Evolutionary conservation across 163 green algal species (phyloP).

Genomic region (Trebouxia gelatinosa): DNA sequence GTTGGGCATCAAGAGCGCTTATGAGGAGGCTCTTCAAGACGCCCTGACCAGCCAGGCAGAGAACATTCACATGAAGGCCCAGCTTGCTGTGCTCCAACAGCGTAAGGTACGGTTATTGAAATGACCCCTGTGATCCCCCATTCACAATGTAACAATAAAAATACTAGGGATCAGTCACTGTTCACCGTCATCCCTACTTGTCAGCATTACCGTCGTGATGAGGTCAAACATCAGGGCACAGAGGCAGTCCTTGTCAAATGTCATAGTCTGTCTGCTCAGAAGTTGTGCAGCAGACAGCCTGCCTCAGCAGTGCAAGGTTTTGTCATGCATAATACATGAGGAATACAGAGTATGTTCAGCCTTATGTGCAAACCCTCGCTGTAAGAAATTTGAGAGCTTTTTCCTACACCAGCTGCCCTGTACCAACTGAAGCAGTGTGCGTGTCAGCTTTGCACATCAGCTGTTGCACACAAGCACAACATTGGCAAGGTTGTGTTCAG

Average conservation of each 20-base stretch:
- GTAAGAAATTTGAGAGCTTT: not conserved
- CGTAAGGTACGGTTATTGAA: conserved; percentile 44
- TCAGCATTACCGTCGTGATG: too few relatives aligned
- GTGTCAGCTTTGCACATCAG: not conserved
- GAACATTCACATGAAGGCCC: conserved; percentile 64
- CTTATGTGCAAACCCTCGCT: not conserved
- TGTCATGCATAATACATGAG: not conserved
- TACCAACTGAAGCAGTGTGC: not conserved
- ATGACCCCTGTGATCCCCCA: too few relatives aligned
- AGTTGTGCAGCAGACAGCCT: not conserved
- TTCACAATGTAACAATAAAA: too few relatives aligned
- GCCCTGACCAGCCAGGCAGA: conserved; percentile 56
- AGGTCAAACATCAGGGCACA: too few relatives aligned
- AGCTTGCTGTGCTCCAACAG: conserved; percentile 56
- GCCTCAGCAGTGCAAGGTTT: not conserved
- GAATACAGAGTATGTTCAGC: not conserved
- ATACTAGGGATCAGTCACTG: too few relatives aligned
- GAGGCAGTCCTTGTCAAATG: too few relatives aligned
- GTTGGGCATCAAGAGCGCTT: conserved; percentile 56
- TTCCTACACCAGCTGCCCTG: not conserved
- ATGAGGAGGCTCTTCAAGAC: conserved; percentile 61
- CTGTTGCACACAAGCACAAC: not conserved
- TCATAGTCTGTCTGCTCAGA: too few relatives aligned
- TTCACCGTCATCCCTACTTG: too few relatives aligned
- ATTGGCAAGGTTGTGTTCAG: not conserved